Base-by-base conservation (phyloP, 495 filamentous ascomycete genomes). In the Lepraria neglecta region DNA sequence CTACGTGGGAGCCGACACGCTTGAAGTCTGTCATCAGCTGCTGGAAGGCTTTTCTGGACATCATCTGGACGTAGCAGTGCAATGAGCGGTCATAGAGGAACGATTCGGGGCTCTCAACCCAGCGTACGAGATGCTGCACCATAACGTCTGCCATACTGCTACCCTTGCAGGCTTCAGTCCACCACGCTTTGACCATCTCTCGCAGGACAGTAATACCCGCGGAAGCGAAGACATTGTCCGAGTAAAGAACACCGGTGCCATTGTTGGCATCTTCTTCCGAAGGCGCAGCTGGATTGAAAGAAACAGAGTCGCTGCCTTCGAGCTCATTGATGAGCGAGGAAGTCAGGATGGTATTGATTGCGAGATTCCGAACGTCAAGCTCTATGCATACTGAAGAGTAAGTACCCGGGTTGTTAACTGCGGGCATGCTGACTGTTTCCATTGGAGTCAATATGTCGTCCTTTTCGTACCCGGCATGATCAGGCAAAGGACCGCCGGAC, bases 171-270 rank as follows among this genome's bases (percentile, higher is more conserved):
- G 94, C 94, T 75, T 97, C 91, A 0, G 85, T 83, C 91, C 92
- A 97, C 95, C 95, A 99, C 3, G 89, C 84, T 71, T 96, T 97
- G 63, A 99, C 94, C 94, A 99, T 97, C 71, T 97, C 94, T 6
- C 94, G 85, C 4, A 99, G 77, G 15, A 97, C 94, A 24, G 84
- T 80, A 6, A 96, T 85, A 42, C 92, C 90, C 11, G 92, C 91
- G 58, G 91, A 90, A 21, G 94, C 88, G 73, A 97, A 97, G 0
- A 92, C 89, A 60, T 90, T 92, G 60, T 97, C 92, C 4, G 92
- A 86, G 65, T 89, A 90, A 4, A 97, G 81, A 28, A 87, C 78
- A 52, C 89, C 87, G 0, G 80, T 77, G 0, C 84, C 82, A 58
- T 76, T 76, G 62, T 85, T 82, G 0, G 71, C 45, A 48, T 71